Evolutionary conservation across 2,329 filamentous ascomycete genomes (phyloP).

Genomic region (Colletotrichum sp.): DNA sequence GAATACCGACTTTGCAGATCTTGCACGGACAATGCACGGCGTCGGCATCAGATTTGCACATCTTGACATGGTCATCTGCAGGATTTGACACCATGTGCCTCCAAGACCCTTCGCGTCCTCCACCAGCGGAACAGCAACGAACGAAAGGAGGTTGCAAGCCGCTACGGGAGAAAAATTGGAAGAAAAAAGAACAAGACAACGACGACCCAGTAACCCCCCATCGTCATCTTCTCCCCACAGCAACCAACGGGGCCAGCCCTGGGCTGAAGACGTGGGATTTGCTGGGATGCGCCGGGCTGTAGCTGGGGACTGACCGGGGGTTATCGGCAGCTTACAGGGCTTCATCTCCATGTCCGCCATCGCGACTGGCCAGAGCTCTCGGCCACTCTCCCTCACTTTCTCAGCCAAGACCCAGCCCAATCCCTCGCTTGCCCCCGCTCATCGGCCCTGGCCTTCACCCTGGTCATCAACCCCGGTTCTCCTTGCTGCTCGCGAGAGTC

Average conservation of each 20-base stretch:
- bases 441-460: constrained; percentile 1
- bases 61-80: background rate
- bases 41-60: background rate
- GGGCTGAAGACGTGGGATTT: constrained; percentile 20
- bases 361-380: constrained; percentile 17
- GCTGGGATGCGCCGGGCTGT: constrained; percentile 10
- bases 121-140: constrained; percentile 10
- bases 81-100: background rate
- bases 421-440: constrained; percentile 18
- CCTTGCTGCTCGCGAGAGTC: background rate
- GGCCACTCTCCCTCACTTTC: constrained; percentile 11
- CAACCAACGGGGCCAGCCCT: constrained; percentile 21
- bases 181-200: background rate
- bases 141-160: background rate
- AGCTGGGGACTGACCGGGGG: constrained; percentile 1
- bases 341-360: constrained; percentile 19
- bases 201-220: constrained; percentile 14
- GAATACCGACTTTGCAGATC: background rate
- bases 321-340: constrained; percentile 12
- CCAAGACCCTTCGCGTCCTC: background rate
- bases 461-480: background rate
- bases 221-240: constrained; percentile 22
- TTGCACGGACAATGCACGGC: background rate
- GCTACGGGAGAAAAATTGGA: background rate
- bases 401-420: constrained; percentile 7